A percentile compares a stretch with the other conserved stretches of the same genome.
Conservation (phyloP, 768 basidiomycete species). For the Roridomyces roridus region DNA sequence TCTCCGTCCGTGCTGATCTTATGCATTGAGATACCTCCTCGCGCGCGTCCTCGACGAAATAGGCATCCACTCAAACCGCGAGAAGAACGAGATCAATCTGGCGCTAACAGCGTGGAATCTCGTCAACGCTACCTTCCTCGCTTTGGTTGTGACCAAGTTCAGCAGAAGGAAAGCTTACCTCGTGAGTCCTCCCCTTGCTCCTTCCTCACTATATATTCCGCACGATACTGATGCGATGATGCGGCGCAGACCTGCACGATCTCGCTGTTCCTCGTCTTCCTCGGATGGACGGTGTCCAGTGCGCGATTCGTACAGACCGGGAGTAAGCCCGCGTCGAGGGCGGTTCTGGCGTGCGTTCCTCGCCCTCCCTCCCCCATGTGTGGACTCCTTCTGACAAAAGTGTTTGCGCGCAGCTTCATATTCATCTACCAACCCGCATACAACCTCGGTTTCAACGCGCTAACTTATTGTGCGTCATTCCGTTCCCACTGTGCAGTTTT, state of each 20-base stretch:
- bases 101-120: constrained; percentile 61
- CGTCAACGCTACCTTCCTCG: constrained; percentile 57
- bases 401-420: constrained; percentile 53
- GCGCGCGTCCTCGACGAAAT: constrained; percentile 60
- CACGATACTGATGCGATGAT: not conserved
- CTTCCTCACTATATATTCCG: not conserved
- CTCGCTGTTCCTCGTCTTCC: constrained; percentile 52
- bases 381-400: not conserved
- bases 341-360: constrained; percentile 52
- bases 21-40: constrained; percentile 59
- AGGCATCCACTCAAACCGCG: constrained; percentile 53
- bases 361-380: not conserved
- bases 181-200: constrained; percentile 33
- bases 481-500: no score
- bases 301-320: constrained; percentile 49
- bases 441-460: constrained; percentile 61
- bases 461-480: constrained; percentile 60
- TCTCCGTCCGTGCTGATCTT: not conserved
- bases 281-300: constrained; percentile 61
- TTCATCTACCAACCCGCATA: constrained; percentile 63
- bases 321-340: constrained; percentile 50
- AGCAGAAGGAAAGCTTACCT: constrained; percentile 56
- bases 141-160: constrained; percentile 53
- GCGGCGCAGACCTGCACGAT: constrained; percentile 47
- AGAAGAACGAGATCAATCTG: constrained; percentile 64